Conservation (phyloP, 768 basidiomycete species). For the Tubosaeta brunneosetosa region DNA sequence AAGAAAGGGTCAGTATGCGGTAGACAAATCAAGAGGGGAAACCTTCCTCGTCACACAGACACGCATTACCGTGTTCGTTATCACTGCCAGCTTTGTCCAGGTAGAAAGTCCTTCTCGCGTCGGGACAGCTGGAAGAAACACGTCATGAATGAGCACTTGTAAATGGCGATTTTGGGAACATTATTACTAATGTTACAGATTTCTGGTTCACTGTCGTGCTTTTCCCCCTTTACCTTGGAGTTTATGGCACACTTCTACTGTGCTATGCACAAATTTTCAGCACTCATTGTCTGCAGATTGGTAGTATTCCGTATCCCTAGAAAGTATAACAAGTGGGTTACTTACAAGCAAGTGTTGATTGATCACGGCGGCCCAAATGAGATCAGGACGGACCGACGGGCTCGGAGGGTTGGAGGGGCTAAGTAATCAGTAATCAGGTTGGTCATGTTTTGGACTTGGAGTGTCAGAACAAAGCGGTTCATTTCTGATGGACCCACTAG, state of each 20-base stretch:
- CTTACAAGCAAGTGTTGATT: neutral
- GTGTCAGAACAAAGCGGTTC: neutral
- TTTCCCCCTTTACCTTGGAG: too few species aligned
- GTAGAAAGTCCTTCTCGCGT: constrained; percentile 17
- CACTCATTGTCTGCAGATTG: too few species aligned
- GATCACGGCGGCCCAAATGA: too few species aligned
- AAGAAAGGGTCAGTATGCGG: constrained; percentile 6
- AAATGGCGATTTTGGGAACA: neutral
- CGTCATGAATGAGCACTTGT: constrained; percentile 4
- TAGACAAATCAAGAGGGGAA: constrained; percentile 2
- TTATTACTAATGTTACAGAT: neutral
- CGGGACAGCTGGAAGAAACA: constrained; percentile 16
- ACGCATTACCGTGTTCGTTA: constrained; percentile 15
- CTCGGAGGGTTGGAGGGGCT: too few species aligned
- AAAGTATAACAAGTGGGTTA: neutral
- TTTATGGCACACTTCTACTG: neutral
- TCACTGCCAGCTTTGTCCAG: constrained; percentile 11
- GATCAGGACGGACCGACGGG: neutral
- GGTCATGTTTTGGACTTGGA: neutral
- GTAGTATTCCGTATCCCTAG: neutral
- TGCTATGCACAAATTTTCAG: neutral
- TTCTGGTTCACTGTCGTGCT: too few species aligned
- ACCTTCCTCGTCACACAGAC: constrained; percentile 15
- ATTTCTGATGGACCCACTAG: neutral
- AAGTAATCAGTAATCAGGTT: too few species aligned